These are phyloP conservation scores for Leishmania martiniquensis DNA, from an alignment of 208 protist species.

Conservation along the genomic window DNA sequence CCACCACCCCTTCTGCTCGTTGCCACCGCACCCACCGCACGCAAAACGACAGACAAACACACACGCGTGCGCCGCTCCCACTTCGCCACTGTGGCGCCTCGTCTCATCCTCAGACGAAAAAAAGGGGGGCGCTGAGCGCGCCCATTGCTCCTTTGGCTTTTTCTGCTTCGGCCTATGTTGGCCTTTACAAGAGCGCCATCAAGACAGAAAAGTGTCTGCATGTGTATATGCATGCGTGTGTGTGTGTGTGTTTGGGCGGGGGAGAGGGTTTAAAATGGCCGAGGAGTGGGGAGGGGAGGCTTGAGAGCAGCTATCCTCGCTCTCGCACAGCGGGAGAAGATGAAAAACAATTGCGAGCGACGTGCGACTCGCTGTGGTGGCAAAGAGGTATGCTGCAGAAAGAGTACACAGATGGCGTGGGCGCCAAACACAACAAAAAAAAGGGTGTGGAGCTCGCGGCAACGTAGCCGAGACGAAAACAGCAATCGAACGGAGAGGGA, in stretches of 20 bases:
- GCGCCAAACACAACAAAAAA: neutral
- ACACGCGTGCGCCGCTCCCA: too few relatives aligned
- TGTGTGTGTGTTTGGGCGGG: too few relatives aligned
- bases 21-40: too few relatives aligned
- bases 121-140: neutral
- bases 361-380: neutral
- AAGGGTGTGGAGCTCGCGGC: neutral
- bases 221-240: too few relatives aligned
- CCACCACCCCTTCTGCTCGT: neutral
- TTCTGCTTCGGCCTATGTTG: too few relatives aligned
- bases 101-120: neutral
- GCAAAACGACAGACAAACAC: too few relatives aligned
- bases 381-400: neutral
- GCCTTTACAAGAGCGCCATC: too few relatives aligned
- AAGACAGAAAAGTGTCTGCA: too few relatives aligned
- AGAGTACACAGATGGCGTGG: neutral
- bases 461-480: neutral
- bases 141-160: neutral
- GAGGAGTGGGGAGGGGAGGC: too few relatives aligned
- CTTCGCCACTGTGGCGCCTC: too few relatives aligned
- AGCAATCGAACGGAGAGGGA: neutral
- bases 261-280: too few relatives aligned
- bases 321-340: neutral
- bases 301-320: too few relatives aligned
- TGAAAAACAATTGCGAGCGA: neutral